These are phyloP conservation scores for Trichoderma harzianum DNA, from an alignment of 2,329 filamentous ascomycete species.

Conservation along the genomic window DNA sequence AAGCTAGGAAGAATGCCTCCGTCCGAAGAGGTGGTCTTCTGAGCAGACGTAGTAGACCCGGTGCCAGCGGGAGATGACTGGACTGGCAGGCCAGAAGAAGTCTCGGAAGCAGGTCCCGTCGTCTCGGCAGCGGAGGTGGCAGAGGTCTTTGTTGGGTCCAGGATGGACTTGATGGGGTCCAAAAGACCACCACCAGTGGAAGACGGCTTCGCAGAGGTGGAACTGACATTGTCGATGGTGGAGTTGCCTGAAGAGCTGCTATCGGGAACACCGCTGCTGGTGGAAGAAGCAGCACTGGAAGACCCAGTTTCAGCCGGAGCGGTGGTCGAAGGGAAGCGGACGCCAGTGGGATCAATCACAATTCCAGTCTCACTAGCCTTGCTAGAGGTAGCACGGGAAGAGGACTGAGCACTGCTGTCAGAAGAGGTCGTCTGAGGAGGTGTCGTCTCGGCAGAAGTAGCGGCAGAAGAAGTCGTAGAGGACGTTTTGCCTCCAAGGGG, in stretches of 20 bases:
- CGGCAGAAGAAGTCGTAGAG: neutral
- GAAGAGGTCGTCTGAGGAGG: conserved; percentile 22
- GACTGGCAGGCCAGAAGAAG: conserved; percentile 12
- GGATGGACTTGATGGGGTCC: conserved; percentile 25
- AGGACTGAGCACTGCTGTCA: conserved; percentile 12
- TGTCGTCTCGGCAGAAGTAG: neutral
- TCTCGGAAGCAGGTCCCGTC: neutral
- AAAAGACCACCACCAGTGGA: conserved; percentile 21
- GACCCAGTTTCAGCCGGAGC: neutral
- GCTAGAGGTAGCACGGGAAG: neutral
- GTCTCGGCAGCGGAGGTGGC: conserved; percentile 8
- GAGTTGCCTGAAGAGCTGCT: neutral
- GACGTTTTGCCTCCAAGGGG: neutral
- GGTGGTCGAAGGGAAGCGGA: conserved; percentile 19
- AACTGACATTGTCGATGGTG: neutral
- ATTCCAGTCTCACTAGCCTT: conserved; percentile 21
- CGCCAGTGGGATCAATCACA: conserved; percentile 30
- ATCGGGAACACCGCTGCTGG: neutral
- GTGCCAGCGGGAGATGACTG: conserved; percentile 8
- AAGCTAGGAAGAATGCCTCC: conserved; percentile 4
- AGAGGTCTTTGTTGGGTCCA: conserved; percentile 19
- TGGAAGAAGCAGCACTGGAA: neutral
- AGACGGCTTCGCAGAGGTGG: neutral
- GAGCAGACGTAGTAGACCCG: neutral
- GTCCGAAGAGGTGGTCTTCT: conserved; percentile 21